Evolutionary conservation across 352 stramenopile species (phyloP), one percentile per base, ranked within the genome.

Genomic region (Nothophytophthora sp.): DNA sequence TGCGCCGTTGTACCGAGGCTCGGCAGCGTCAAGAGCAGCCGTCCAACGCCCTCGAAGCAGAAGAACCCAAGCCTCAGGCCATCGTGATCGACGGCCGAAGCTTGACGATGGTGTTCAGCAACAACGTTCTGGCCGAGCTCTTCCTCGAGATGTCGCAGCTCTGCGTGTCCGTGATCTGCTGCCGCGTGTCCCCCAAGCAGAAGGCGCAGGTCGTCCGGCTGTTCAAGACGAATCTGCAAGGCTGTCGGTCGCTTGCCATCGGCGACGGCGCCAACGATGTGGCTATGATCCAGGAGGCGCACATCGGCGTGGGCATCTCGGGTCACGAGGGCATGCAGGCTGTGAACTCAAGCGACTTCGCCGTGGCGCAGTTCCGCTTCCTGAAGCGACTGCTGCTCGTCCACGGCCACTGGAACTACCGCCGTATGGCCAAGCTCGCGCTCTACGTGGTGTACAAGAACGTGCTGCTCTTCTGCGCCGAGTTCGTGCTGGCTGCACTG

Each of bases 371-470:
- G 59, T 99, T 99, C 63, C 83, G 96, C 13, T 99, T 98, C 62
- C 72, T 99, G 7, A 90, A 97, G 67, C 68, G 89, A n/a, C 70
- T 99, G 19, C 63, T 99, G 37, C 84, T 99, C 16, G 96, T 99
- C 11, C 98, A 99, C 54, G 98, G 98, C 4, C 88, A 98, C 59
- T 99, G 96, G 93, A 98, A 99, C 71, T 99, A 99, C 59, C 90
- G 94, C 20, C 93, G 98, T 28, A 97, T 99, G 77, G 85, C 81
- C 39, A 98, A 96, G 50, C 81, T 98, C 22, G 90, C 98, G 34
- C 68, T 99, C 5, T 99, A 98, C 63, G 96, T 98, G 32, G 99
- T 99, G 48, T 99, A 99, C 90, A 99, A 99, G 76, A 99, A 99
- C 76, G 95, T 98, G 55, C 81, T 96, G 32, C 67, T 92, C 22